Evolutionary conservation across 805 yeast genomes (phyloP), one percentile per base, ranked within the genome.

Genomic region (Nakazawaea peltata): DNA sequence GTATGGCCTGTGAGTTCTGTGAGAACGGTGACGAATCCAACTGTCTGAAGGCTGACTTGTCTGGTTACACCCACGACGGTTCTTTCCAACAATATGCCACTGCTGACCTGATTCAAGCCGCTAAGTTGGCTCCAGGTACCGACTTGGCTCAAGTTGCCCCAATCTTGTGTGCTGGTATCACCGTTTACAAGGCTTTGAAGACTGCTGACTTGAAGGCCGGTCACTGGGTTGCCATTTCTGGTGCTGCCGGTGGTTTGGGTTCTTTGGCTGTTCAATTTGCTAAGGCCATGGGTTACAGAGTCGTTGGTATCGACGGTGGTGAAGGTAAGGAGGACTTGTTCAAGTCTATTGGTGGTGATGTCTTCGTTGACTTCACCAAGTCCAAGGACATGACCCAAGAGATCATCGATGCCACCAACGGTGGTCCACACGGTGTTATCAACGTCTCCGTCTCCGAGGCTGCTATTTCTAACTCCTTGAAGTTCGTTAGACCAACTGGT

Each of bases 51-150:
- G 84, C 85, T 33, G 83, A 75, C 50, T 67, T 80, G 50, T 64
- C 85, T 25, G 88, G 88, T 56, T 77, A 74, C 69, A 76, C 84
- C 35, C 82, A 77, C 54, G 82, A 77, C 51, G 84, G 74, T 40
- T 63, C 71, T 18, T 68, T 68, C 65, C 74, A 68, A 49, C 69
- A 68, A 49, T 68, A 67, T 42, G 73, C 74, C 29, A 68, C 73
- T 33, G 74, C 73, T 23, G 73, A 68, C 46, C 70, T 71, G 18
- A 53, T 66, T 31, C 74, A 68, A 43, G 74, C 74, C 25, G 73
- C 73, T 13, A 51, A 56, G 36, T 60, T 68, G 39, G 67, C 72
- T 12, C 39, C 49, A 37, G 69, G 69, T 41, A 53, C 68, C 24
- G 72, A 68, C 46, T 62, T 68, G 53, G 71, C 73, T 27, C 44